phyloP scores from a whole-genome alignment of 2,329 filamentous ascomycete species.

The Delphinella strobiligena region DNA sequence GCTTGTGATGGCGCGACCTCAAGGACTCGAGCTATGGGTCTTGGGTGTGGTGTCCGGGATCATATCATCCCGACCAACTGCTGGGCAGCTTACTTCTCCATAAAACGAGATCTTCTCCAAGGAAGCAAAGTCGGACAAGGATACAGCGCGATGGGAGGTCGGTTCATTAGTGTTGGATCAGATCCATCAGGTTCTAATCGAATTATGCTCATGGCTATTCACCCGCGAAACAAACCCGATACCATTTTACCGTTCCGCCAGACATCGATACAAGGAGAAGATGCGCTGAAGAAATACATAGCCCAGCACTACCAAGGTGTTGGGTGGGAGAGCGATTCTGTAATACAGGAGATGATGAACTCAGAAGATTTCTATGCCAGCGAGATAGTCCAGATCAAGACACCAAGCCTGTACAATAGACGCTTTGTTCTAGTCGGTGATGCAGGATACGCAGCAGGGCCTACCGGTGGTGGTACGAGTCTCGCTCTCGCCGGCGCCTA shows the following conservation, averaged over 20 bases:
- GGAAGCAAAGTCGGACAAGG: slow-evolving; percentile 26
- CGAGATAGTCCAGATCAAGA: slow-evolving; percentile 23
- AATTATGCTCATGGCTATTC: slow-evolving; percentile 22
- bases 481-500: slow-evolving; percentile 34
- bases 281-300: slow-evolving; percentile 23
- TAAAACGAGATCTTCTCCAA: slow-evolving; percentile 26
- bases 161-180: slow-evolving; percentile 24
- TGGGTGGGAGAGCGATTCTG: slow-evolving; percentile 14
- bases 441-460: slow-evolving; percentile 25
- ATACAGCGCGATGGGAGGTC: slow-evolving; percentile 27
- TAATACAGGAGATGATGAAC: slow-evolving; percentile 11
- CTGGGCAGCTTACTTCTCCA: slow-evolving; percentile 33
- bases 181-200: slow-evolving; percentile 22
- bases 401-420: slow-evolving; percentile 22
- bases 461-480: slow-evolving; percentile 26
- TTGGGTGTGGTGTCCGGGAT: slow-evolving; percentile 28
- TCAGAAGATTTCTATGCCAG: slow-evolving; percentile 16
- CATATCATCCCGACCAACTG: slow-evolving; percentile 24
- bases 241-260: slow-evolving; percentile 26
- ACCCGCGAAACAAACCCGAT: slow-evolving; percentile 18
- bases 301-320: slow-evolving; percentile 12
- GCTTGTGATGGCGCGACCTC: slow-evolving; percentile 38
- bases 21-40: slow-evolving; percentile 32
- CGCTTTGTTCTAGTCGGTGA: slow-evolving; percentile 27
- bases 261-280: slow-evolving; percentile 25